These are phyloP conservation scores for Fusarium sp. DNA, from an alignment of 2,329 filamentous ascomycete genomes.

Conservation along the genomic window DNA sequence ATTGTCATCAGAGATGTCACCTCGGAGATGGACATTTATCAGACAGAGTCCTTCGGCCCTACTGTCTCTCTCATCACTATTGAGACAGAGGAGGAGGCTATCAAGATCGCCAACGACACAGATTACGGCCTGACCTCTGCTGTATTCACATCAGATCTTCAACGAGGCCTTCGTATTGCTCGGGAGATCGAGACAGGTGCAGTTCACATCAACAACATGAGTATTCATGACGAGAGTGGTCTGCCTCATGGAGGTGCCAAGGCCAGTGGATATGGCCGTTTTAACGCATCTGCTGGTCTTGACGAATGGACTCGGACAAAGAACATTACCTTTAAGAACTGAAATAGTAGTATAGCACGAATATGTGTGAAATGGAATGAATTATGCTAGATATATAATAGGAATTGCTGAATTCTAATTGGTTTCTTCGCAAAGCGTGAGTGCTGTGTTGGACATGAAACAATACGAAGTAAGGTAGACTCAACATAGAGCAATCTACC, in stretches of 20 bases:
- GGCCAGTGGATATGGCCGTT: conserved; percentile 74
- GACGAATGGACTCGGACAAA: conserved; percentile 76
- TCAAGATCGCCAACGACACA: conserved; percentile 83
- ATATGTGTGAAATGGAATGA: background rate
- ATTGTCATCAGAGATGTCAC: conserved; percentile 76
- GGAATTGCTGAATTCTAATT: too few relatives aligned
- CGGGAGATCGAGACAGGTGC: conserved; percentile 76
- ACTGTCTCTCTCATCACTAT: conserved; percentile 77
- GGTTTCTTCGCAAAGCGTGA: too few relatives aligned
- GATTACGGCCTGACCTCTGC: conserved; percentile 82
- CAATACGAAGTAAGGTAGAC: too few relatives aligned
- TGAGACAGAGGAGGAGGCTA: conserved; percentile 78
- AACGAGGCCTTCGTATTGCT: conserved; percentile 71
- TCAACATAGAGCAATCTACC: too few relatives aligned
- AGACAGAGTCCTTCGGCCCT: conserved; percentile 84
- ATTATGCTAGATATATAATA: background rate
- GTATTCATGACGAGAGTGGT: conserved; percentile 74
- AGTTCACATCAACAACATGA: conserved; percentile 77
- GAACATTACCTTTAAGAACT: conserved; percentile 70
- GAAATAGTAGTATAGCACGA: conserved; percentile 4
- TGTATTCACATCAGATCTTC: conserved; percentile 80
- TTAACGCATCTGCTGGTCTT: conserved; percentile 67
- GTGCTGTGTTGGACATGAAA: too few relatives aligned
- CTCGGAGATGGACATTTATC: conserved; percentile 79
- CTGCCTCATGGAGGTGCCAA: conserved; percentile 78